Conservation (phyloP, 495 filamentous ascomycete genomes). For the Neurospora sp. region DNA sequence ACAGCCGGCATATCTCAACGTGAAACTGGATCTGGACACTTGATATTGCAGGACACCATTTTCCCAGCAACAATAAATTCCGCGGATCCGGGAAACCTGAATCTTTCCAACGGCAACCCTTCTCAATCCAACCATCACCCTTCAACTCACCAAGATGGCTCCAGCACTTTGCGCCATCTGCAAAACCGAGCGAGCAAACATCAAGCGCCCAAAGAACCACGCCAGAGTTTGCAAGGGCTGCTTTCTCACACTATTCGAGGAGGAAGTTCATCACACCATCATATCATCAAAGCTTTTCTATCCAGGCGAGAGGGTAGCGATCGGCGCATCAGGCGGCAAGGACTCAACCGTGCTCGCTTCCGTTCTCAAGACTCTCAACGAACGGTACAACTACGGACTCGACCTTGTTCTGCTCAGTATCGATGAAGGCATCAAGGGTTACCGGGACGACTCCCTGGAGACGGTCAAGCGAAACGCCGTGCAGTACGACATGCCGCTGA, state of each 20-base stretch:
- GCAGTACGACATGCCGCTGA: slow-evolving; percentile 83
- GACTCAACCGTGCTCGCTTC: slow-evolving; percentile 94
- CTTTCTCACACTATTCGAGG: slow-evolving; percentile 80
- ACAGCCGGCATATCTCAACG: not conserved
- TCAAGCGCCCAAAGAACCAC: slow-evolving; percentile 88
- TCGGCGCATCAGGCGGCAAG: slow-evolving; percentile 94
- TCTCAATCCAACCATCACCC: not conserved
- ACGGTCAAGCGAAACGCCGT: slow-evolving; percentile 88
- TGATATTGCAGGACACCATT: not conserved
- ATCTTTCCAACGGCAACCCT: not conserved
- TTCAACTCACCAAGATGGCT: slow-evolving; percentile 27
- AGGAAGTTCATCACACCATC: slow-evolving; percentile 91
- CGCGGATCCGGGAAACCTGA: not conserved
- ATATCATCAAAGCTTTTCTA: slow-evolving; percentile 64
- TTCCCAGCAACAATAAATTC: not conserved
- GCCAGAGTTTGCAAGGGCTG: slow-evolving; percentile 83
- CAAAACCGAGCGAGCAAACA: slow-evolving; percentile 64
- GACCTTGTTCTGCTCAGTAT: slow-evolving; percentile 81
- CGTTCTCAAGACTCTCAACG: slow-evolving; percentile 88
- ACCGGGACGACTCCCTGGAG: slow-evolving; percentile 89
- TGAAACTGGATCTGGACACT: not conserved
- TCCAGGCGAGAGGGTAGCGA: slow-evolving; percentile 79
- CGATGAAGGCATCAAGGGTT: slow-evolving; percentile 95
- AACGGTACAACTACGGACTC: slow-evolving; percentile 77
- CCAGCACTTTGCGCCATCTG: slow-evolving; percentile 61